Evolutionary conservation across 1,139 yeast species (phyloP).

Genomic region (Protomyces macrosporus): DNA sequence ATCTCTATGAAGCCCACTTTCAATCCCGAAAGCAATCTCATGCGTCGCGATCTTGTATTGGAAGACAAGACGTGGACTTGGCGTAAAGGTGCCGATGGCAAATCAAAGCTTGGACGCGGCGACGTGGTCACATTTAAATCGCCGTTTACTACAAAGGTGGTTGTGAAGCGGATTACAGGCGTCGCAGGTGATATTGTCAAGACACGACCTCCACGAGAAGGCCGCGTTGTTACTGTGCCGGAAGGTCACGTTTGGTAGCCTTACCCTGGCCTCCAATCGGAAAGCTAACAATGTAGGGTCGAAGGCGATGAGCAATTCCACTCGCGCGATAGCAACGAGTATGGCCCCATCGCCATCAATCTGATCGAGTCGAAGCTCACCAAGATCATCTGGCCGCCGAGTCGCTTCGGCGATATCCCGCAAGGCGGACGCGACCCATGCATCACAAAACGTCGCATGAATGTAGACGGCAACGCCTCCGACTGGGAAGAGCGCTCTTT

Average conservation of each 20-base stretch:
- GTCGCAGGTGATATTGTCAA: slow-evolving; percentile 61
- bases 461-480: slow-evolving; percentile 15
- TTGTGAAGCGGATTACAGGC: slow-evolving; percentile 74
- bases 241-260: slow-evolving; percentile 24
- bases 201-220: slow-evolving; percentile 42
- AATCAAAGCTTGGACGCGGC: slow-evolving; percentile 39
- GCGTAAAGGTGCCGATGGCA: slow-evolving; percentile 13
- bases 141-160: slow-evolving; percentile 37
- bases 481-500: slow-evolving; percentile 17
- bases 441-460: slow-evolving; percentile 23
- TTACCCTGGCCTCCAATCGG: slow-evolving; percentile 57
- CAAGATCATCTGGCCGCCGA: slow-evolving; percentile 26
- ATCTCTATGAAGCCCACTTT: slow-evolving; percentile 84
- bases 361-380: slow-evolving; percentile 22
- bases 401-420: slow-evolving; percentile 21
- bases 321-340: slow-evolving; percentile 73
- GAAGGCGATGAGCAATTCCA: slow-evolving; percentile 86
- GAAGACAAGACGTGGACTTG: slow-evolving; percentile 37
- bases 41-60: slow-evolving; percentile 59
- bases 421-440: slow-evolving; percentile 22
- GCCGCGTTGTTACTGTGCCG: slow-evolving; percentile 25
- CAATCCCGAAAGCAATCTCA: slow-evolving; percentile 57
- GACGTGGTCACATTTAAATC: slow-evolving; percentile 62
- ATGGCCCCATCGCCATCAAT: slow-evolving; percentile 70
- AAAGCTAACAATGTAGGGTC: slow-evolving; percentile 81